Conservation (phyloP, 768 basidiomycete species). For the Lactifluus piperatus region DNA sequence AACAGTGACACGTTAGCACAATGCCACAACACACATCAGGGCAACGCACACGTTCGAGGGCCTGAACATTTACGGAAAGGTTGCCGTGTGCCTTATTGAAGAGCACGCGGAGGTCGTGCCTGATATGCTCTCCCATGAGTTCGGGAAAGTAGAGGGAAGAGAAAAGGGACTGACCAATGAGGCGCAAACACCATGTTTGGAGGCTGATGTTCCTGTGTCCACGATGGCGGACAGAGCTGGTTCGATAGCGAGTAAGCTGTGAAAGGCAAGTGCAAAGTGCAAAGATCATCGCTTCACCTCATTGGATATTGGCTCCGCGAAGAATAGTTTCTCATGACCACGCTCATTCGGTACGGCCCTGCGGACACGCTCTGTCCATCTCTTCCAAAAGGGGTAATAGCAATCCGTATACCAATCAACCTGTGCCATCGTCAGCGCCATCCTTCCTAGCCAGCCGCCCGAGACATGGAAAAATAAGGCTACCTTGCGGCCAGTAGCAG, state of each 20-base stretch:
- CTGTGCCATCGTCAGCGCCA: constrained; percentile 28
- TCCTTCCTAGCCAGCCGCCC: too few species aligned
- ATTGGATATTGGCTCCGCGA: constrained; percentile 87
- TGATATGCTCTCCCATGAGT: constrained; percentile 23
- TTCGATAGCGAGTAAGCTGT: neutral
- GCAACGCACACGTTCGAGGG: constrained; percentile 63
- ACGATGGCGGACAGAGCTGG: constrained; percentile 73
- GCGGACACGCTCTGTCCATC: constrained; percentile 58
- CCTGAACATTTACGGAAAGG: constrained; percentile 91
- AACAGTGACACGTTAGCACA: constrained; percentile 12
- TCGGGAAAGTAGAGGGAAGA: constrained; percentile 20
- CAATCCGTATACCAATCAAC: constrained; percentile 83
- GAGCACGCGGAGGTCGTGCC: constrained; percentile 88
- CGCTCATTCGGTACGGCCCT: constrained; percentile 25
- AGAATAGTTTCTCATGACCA: constrained; percentile 49
- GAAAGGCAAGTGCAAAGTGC: neutral
- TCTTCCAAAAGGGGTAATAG: constrained; percentile 67
- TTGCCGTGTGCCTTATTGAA: constrained; percentile 79
- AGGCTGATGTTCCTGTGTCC: constrained; percentile 57
- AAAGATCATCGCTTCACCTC: constrained; percentile 44
- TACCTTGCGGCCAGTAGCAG: constrained; percentile 55
- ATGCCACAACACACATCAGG: neutral
- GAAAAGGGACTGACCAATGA: constrained; percentile 46
- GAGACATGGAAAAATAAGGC: constrained; percentile 4
- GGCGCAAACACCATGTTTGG: constrained; percentile 62